phyloP scores from a whole-genome alignment of 169 alveolate species.

The Theileria sp. region DNA sequence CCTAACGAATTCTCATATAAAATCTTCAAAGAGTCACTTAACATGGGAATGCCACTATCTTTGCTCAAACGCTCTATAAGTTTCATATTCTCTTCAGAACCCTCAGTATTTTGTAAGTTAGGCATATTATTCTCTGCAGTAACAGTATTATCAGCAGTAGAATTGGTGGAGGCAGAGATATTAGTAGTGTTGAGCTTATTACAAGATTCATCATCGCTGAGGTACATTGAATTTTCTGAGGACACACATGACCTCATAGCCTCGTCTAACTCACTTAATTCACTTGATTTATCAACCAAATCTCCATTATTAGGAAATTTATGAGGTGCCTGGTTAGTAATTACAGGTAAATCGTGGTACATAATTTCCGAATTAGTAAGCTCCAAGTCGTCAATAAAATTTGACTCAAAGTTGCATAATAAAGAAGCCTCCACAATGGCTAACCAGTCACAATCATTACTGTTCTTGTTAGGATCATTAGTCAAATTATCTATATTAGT shows the following conservation, averaged over 20 bases:
- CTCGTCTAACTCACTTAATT: background rate
- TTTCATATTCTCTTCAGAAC: background rate
- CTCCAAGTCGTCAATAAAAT: conserved; percentile 41
- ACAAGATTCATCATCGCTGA: conserved; percentile 30
- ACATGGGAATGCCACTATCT: background rate
- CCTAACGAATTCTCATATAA: conserved; percentile 16
- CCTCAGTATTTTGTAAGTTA: background rate
- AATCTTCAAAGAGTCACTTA: conserved; percentile 3
- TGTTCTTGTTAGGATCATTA: conserved; percentile 58
- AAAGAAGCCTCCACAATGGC: conserved; percentile 47
- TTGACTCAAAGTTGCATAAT: conserved; percentile 31
- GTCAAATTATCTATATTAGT: conserved; percentile 55
- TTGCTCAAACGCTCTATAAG: background rate
- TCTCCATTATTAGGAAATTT: background rate
- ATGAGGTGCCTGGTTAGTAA: background rate
- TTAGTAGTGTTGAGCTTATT: conserved; percentile 12
- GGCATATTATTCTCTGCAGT: background rate
- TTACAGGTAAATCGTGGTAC: conserved; percentile 29
- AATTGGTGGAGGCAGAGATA: background rate
- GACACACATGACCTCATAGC: background rate
- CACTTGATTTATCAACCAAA: background rate
- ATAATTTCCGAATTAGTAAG: conserved; percentile 32
- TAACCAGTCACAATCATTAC: conserved; percentile 53
- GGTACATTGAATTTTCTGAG: conserved; percentile 25
- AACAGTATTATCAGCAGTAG: background rate